These are phyloP conservation scores for Fusarium proliferatum DNA, from an alignment of 2,329 filamentous ascomycete species.

Conservation along the genomic window DNA sequence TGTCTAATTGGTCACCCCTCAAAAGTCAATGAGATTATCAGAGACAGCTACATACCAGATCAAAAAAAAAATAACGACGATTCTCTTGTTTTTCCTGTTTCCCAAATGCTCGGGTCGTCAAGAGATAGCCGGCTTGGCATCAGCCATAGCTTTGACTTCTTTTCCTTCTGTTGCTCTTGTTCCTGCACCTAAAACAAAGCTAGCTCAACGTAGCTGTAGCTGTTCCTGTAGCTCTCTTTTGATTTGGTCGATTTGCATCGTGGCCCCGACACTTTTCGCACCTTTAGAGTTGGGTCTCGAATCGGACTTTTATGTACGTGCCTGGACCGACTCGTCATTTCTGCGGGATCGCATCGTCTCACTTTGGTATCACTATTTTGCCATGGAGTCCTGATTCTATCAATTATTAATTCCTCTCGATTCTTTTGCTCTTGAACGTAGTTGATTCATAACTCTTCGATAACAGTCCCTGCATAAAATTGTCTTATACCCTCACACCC, in stretches of 20 bases:
- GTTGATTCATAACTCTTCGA: background rate
- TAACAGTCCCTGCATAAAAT: conserved; percentile 24
- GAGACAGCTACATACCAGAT: conserved; percentile 10
- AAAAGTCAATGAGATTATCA: conserved; percentile 12
- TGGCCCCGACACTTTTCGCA: conserved; percentile 16
- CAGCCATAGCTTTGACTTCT: conserved; percentile 6
- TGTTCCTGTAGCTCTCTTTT: background rate
- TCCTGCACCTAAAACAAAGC: conserved; percentile 26
- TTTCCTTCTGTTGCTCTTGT: conserved; percentile 6
- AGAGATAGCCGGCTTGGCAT: conserved; percentile 33
- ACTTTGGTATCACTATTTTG: background rate
- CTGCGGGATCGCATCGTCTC: background rate
- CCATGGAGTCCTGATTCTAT: background rate
- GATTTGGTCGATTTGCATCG: conserved; percentile 17
- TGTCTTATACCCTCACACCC: conserved; percentile 25
- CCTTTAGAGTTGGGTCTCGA: conserved; percentile 11
- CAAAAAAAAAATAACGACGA: background rate
- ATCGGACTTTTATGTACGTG: conserved; percentile 1
- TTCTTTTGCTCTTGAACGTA: background rate
- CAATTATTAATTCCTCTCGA: background rate
- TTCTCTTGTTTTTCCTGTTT: conserved; percentile 2
- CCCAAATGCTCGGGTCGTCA: conserved; percentile 27
- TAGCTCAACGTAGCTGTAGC: conserved; percentile 4
- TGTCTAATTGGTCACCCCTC: background rate
- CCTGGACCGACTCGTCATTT: conserved; percentile 1